Evolutionary conservation across 1,139 yeast genomes (phyloP), one percentile per base, ranked within the genome.

Genomic region (Taphrina betulina): DNA sequence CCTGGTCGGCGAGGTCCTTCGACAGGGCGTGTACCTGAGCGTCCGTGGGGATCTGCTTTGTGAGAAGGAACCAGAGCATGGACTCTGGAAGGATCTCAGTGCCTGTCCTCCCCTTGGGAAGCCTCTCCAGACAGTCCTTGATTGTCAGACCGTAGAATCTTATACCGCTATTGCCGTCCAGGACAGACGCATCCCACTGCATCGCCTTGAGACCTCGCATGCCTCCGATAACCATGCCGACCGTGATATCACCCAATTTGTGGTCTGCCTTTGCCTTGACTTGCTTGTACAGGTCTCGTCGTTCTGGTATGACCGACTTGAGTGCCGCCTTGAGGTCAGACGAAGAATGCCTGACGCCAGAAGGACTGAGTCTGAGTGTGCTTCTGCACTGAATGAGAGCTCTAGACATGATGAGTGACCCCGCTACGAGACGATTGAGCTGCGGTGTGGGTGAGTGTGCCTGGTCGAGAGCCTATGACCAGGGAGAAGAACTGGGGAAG

Each of bases 1-100:
- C 84, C 76, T 90, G 82, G 60, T 86, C 85, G 63, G 95, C 95
- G 65, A 89, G 79, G 72, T 88, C 95, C 67, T 79, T 82, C 58
- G 88, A 81, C 63, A 89, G 77, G 58, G 82, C 84, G 68, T 79
- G 78, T 63, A 87, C 82, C 74, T 89, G 95, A 60, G 81, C 80
- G 56, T 66, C 82, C 52, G 90, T 73, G 69, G 96, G 96, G 58
- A 85, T 79, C 67, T 85, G 90, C 43, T 46, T 42, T 31, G 58
- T 83, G 72, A 84, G 78, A 67, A 84, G 76, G 67, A 83, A 77
- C 95, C 96, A 88, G 74, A 87, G 82, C 74, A 88, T 79, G 66
- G 95, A 90, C 76, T 89, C 96, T 66, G 96, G 96, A 8, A 74
- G 69, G 66, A 72, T 70, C 52, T 45, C 53, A 5, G 53, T 44